Base-by-base conservation (phyloP, 1,284 basidiomycete species). In the Sphagnurus paluster region DNA sequence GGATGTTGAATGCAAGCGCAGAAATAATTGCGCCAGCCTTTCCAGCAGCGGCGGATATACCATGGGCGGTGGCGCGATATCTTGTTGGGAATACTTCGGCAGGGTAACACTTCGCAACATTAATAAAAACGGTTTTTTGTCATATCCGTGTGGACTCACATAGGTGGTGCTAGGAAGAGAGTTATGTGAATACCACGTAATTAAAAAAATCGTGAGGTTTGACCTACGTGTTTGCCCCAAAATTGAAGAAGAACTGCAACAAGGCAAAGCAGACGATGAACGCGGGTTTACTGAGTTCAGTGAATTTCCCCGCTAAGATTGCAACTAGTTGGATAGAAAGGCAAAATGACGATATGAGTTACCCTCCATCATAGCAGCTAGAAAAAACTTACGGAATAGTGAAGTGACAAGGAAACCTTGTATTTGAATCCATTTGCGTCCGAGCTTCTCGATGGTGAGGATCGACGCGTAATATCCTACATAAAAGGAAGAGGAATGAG, bases 61-160 rank as follows among this genome's bases (percentile, higher is more conserved):
- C 90, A 65, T 93, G 90, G 5, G 87, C 88, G 44, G 82, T 84
- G 5, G 86, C 87, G 42, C 84, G 76, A 71, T 85, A 91, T 25
- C 87, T 76, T 1, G 92, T 93, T 1, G 92, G 91, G 80, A 93
- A 94, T n/a, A 86, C 80, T 70, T 92, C 88, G 6, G 84, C 86
- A n/a, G 90, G 89, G 60, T 82, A 84, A 57, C 76, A 77, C 76
- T 79, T 48, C 10, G 30, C 30, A 17, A 42, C 1, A 19, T 42
- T 9, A 43, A 11, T 13, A 17, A 42, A 20, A 42, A 32, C 7
- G 10, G 3, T n/a, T 33, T 14, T 7, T n/a, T 6, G 14, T 33
- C 30, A 33, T 5, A 4, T 4, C 14, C 8, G 10, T n/a, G 14
- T 11, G 6, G 13, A 16, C 75, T 52, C 54, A 82, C 76, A 54